These are phyloP conservation scores for Russula dissimulans DNA, from an alignment of 768 basidiomycete genomes.

Conservation along the genomic window DNA sequence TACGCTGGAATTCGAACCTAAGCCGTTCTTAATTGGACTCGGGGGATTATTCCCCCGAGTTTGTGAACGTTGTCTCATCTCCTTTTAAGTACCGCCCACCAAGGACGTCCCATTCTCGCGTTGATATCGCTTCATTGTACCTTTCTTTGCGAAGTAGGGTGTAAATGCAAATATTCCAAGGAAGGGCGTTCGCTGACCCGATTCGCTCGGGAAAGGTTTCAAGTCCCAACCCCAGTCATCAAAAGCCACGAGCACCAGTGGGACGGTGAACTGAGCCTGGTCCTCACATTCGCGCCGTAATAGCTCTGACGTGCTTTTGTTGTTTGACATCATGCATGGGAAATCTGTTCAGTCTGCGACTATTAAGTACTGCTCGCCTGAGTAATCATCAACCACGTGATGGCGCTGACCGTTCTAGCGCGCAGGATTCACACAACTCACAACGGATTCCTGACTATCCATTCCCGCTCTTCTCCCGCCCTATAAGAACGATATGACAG, in stretches of 20 bases:
- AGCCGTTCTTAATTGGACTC: not conserved
- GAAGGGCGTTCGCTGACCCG: not conserved
- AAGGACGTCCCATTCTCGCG: not conserved
- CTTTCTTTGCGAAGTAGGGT: not conserved
- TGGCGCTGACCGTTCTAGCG: not conserved
- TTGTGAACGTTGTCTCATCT: not conserved
- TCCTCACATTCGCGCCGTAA: not conserved
- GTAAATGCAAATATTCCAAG: not conserved
- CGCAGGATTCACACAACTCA: not conserved
- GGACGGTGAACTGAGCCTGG: too few relatives aligned
- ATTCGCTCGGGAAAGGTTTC: not conserved
- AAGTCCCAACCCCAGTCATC: too few relatives aligned
- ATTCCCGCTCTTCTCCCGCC: conserved; percentile 8
- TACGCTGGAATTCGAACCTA: not conserved
- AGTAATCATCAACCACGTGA: conserved; percentile 5
- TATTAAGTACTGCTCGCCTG: too few relatives aligned
- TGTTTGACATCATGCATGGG: not conserved
- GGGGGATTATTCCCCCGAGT: not conserved
- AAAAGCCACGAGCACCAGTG: not conserved
- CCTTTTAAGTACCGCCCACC: not conserved
- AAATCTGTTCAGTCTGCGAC: too few relatives aligned
- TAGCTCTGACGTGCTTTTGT: not conserved
- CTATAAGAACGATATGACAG: conserved; percentile 5
- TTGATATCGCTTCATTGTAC: not conserved
- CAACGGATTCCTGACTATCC: not conserved